Percentiles rank a stretch among this genome's conserved stretches.
phyloP scores from a whole-genome alignment of 1,139 yeast species.

The Kodamaea ohmeri region DNA sequence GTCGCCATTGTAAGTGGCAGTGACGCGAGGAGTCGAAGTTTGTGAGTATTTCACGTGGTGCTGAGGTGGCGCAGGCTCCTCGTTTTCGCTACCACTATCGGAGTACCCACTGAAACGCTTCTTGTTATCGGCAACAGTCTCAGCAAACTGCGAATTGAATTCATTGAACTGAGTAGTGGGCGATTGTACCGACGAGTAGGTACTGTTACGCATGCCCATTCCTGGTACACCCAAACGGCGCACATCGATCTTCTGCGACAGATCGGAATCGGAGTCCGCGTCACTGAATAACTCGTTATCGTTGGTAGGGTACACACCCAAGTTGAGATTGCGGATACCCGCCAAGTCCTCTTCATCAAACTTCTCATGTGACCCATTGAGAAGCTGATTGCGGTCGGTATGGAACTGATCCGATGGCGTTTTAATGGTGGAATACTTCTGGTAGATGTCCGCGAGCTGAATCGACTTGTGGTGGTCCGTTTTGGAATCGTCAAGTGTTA shows the following conservation, averaged over 20 bases:
- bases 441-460: slow-evolving; percentile 46
- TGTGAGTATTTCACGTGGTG: slow-evolving; percentile 10
- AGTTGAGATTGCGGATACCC: slow-evolving; percentile 28
- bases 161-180: slow-evolving; percentile 57
- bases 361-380: slow-evolving; percentile 38
- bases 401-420: slow-evolving; percentile 44
- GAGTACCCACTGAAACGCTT: slow-evolving; percentile 15
- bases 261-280: slow-evolving; percentile 24
- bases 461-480: slow-evolving; percentile 32
- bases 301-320: slow-evolving; percentile 35
- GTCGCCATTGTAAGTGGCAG: slow-evolving; percentile 15
- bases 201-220: slow-evolving; percentile 31
- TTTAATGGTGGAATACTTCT: slow-evolving; percentile 41
- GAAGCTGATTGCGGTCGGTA: slow-evolving; percentile 25
- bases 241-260: slow-evolving; percentile 27
- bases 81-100: slow-evolving; percentile 16
- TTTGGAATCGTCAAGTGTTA: slow-evolving; percentile 6
- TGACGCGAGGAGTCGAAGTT: slow-evolving; percentile 18
- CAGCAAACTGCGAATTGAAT: slow-evolving; percentile 46
- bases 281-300: slow-evolving; percentile 42
- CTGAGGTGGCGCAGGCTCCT: slow-evolving; percentile 21
- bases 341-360: slow-evolving; percentile 39
- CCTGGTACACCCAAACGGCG: slow-evolving; percentile 30
- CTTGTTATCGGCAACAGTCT: slow-evolving; percentile 17
- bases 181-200: slow-evolving; percentile 43